phyloP scores from a whole-genome alignment of 192 early-diverging fungal species.

The Umbelopsis ramanniana region DNA sequence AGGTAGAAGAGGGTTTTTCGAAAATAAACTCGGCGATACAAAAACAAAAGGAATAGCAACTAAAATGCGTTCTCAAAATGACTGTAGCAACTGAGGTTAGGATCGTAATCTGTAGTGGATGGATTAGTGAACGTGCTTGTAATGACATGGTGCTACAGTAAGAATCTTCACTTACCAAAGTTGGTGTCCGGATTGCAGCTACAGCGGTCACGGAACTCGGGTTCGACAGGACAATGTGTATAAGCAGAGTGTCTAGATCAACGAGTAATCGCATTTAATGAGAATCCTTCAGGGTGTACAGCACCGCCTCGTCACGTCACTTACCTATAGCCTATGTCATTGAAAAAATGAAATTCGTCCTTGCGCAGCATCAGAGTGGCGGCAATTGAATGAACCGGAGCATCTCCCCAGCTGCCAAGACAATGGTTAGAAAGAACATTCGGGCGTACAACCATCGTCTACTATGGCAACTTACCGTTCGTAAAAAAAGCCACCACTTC shows the following conservation, averaged over 20 bases:
- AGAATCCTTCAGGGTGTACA: not conserved
- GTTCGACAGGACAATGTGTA: conserved; percentile 60
- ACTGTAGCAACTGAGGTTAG: conserved; percentile 23
- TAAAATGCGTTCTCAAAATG: conserved; percentile 9
- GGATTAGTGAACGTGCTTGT: not conserved
- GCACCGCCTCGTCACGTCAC: not conserved
- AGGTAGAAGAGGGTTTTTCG: no score
- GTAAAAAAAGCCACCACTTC: conserved; percentile 84
- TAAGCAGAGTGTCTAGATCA: conserved; percentile 57
- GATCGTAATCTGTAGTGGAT: conserved; percentile 24
- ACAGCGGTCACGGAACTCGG: conserved; percentile 49
- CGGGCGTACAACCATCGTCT: not conserved
- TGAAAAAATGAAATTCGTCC: conserved; percentile 72
- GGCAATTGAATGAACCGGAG: conserved; percentile 73
- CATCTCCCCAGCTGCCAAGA: conserved; percentile 70
- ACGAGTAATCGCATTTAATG: not conserved
- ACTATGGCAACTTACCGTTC: conserved; percentile 51
- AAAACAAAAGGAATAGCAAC: not conserved
- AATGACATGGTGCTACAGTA: not conserved
- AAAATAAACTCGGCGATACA: not conserved
- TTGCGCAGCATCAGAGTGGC: conserved; percentile 63
- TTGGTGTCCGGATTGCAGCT: conserved; percentile 52
- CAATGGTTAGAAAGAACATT: not conserved
- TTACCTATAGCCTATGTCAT: conserved; percentile 69
- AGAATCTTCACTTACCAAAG: conserved; percentile 45